Evolutionary conservation across 495 filamentous ascomycete genomes (phyloP), one percentile per base, ranked within the genome.

Genomic region (Chaetomidium leptoderma): DNA sequence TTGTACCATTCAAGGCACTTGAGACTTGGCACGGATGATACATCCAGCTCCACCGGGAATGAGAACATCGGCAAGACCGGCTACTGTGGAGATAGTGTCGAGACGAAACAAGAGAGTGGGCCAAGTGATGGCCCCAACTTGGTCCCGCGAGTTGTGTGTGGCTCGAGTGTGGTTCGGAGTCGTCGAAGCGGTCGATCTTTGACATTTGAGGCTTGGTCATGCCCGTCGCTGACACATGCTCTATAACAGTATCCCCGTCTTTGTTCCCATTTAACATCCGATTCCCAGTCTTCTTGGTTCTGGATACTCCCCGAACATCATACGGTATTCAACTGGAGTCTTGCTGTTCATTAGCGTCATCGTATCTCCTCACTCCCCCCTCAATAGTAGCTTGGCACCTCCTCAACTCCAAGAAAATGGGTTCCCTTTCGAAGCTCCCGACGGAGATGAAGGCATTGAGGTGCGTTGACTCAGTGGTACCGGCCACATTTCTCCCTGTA

Each of bases 351-450:
- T 7, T 44, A 21, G 40, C 21, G 40, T 44, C 21, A 14, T 13
- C 40, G 23, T 24, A 14, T 26, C 10, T 14, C 19, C 8, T 44
- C 40, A 36, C n/a, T 50, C 24, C 4, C 47, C 23, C 4, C 42
- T 45, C 21, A 19, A 48, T 16, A 48, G 8, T 21, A 10, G 42
- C 53, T 45, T 55, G 40, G 30, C 53, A 45, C 13, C 30, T 21
- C 40, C 52, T 55, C 32, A 46, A 47, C 21, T 40, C 29, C 45
- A 52, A 50, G 35, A 68, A 63, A 16, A 70, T 72, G 69, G 63
- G 62, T 33, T 63, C 61, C 39, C 0, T 43, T 10, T 5, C 26
- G 9, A 14, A 30, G 19, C 69, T 60, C 23, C 57, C 57, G 1
- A 26, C 17, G 29, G 57, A 60, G 26, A 60, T 60, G 57, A 55